Evolutionary conservation across 1,284 basidiomycete genomes (phyloP).

Genomic region (Ganoderma sp.): DNA sequence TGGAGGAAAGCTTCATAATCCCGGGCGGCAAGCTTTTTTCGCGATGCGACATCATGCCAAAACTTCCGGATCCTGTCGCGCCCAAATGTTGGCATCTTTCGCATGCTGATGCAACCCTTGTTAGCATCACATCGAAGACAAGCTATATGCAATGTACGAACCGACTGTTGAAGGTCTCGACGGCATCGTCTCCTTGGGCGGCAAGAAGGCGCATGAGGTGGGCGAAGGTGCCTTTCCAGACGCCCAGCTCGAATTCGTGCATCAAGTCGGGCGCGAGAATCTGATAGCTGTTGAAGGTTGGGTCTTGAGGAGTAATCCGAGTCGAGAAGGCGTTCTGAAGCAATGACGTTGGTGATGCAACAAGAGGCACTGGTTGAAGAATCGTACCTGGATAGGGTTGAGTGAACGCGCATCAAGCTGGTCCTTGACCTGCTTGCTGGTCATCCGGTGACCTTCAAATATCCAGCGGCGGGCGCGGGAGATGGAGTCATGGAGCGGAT

Average conservation of each 20-base stretch:
- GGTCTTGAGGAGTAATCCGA: conserved; percentile 27
- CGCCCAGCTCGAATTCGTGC: conserved; percentile 47
- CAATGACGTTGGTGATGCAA: too few species aligned
- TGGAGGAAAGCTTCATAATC: conserved; percentile 28
- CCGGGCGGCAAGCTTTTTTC: conserved; percentile 39
- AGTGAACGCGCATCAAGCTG: conserved; percentile 13
- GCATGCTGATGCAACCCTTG: conserved; percentile 30
- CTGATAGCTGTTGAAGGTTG: conserved; percentile 35
- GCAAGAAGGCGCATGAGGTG: conserved; percentile 25
- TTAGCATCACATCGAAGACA: background rate
- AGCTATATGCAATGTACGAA: conserved; percentile 9
- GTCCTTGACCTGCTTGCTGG: background rate
- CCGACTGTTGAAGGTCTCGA: conserved; percentile 28
- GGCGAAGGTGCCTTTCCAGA: conserved; percentile 40
- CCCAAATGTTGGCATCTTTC: conserved; percentile 39
- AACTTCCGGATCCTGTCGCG: conserved; percentile 38
- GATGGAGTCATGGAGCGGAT: conserved; percentile 1
- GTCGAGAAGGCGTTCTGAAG: conserved; percentile 41
- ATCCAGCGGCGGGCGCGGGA: conserved; percentile 7
- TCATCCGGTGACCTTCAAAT: conserved; percentile 17
- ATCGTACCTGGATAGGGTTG: conserved; percentile 4
- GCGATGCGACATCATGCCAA: conserved; percentile 33
- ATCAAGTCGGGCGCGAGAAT: conserved; percentile 45
- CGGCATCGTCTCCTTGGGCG: background rate
- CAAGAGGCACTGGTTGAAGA: too few species aligned